Evolutionary conservation across 768 basidiomycete genomes (phyloP).

Genomic region (Psilocybe cyanescens): DNA sequence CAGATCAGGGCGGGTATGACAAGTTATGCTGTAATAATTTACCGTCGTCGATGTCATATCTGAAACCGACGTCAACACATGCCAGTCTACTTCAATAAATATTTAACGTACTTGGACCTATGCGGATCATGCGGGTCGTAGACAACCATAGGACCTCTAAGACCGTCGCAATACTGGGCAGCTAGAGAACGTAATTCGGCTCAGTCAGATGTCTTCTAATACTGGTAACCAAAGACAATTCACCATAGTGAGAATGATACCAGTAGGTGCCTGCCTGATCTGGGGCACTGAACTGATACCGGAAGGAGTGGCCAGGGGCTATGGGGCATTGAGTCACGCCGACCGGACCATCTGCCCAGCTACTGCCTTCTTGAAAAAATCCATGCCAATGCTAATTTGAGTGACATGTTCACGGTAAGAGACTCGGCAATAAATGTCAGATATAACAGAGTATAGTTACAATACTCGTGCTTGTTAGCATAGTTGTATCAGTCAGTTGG

Average conservation of each 20-base stretch:
- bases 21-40: constrained; percentile 1
- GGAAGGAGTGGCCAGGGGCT: constrained; percentile 38
- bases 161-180: constrained; percentile 60
- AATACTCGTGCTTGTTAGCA: constrained; percentile 54
- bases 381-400: constrained; percentile 55
- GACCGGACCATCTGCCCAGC: constrained; percentile 43
- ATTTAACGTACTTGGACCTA: constrained; percentile 13
- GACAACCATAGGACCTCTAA: constrained; percentile 52
- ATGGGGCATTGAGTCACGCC: constrained; percentile 48
- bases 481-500: constrained; percentile 49
- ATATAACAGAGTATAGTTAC: constrained; percentile 31
- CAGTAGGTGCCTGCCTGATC: constrained; percentile 51
- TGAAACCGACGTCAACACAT: background rate
- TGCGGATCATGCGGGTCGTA: constrained; percentile 47
- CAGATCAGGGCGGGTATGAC: background rate
- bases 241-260: constrained; percentile 44
- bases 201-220: constrained; percentile 25
- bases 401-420: constrained; percentile 38
- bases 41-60: constrained; percentile 22
- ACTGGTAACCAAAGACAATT: constrained; percentile 11
- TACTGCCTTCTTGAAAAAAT: constrained; percentile 37
- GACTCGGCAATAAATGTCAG: background rate
- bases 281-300: constrained; percentile 22
- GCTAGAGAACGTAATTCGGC: constrained; percentile 22
- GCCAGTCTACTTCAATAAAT: background rate